phyloP scores from a whole-genome alignment of 2,329 filamentous ascomycete species.

The Coniochaeta prunicola region DNA sequence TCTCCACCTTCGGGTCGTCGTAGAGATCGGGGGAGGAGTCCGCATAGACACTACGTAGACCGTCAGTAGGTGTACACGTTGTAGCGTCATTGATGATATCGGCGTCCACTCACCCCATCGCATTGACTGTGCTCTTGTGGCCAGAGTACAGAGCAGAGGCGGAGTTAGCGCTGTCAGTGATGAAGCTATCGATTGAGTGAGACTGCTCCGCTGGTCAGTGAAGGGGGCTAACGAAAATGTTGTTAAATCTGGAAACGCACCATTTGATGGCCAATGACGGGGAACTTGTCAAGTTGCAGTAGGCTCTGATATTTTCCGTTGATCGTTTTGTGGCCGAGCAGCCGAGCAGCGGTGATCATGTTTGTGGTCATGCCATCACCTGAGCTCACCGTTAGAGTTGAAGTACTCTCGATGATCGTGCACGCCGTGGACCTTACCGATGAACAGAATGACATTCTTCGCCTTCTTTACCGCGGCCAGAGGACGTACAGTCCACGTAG shows the following conservation, averaged over 20 bases:
- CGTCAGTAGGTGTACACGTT: slow-evolving; percentile 4
- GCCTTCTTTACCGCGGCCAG: slow-evolving; percentile 63
- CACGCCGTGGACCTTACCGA: slow-evolving; percentile 42
- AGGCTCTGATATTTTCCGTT: slow-evolving; percentile 76
- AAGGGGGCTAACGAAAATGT: not conserved
- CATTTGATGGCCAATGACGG: slow-evolving; percentile 82
- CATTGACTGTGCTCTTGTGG: slow-evolving; percentile 79
- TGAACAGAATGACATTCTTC: slow-evolving; percentile 82
- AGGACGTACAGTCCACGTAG: slow-evolving; percentile 71
- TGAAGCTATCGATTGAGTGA: slow-evolving; percentile 77
- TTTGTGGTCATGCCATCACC: slow-evolving; percentile 63
- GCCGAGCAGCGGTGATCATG: slow-evolving; percentile 72
- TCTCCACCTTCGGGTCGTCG: slow-evolving; percentile 83
- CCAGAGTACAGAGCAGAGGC: slow-evolving; percentile 75
- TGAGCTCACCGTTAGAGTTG: not conserved
- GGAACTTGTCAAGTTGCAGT: slow-evolving; percentile 76
- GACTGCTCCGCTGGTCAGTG: slow-evolving; percentile 36
- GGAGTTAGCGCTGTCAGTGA: slow-evolving; percentile 81
- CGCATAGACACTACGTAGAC: slow-evolving; percentile 51
- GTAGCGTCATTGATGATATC: slow-evolving; percentile 6
- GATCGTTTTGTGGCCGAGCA: slow-evolving; percentile 74
- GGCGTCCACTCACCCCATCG: slow-evolving; percentile 49
- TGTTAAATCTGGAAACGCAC: slow-evolving; percentile 13
- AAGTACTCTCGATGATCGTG: not conserved
- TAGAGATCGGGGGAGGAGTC: slow-evolving; percentile 68